Evolutionary conservation across 2,329 filamentous ascomycete species (phyloP).

Genomic region (Stemphylium beticola): DNA sequence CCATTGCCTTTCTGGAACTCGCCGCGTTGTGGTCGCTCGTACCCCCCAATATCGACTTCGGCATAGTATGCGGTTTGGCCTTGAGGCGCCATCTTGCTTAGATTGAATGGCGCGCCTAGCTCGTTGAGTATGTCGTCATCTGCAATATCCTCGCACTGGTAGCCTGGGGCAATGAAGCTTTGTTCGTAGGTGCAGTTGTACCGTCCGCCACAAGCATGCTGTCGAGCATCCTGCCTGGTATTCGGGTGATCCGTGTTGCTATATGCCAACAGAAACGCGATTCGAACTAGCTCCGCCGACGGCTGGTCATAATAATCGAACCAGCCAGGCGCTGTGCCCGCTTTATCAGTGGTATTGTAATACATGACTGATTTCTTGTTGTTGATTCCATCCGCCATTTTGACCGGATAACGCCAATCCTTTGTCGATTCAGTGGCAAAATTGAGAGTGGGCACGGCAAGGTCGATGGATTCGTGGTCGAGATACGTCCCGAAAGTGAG

Average conservation of each 20-base stretch:
- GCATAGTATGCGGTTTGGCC: conserved; percentile 39
- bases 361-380: conserved; percentile 40
- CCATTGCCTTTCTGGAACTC: conserved; percentile 30
- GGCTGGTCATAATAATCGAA: conserved; percentile 49
- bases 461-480: conserved; percentile 18
- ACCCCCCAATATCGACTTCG: conserved; percentile 38
- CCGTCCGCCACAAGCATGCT: conserved; percentile 44
- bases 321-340: conserved; percentile 23
- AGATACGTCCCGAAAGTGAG: conserved; percentile 45
- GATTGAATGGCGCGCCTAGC: conserved; percentile 43
- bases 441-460: conserved; percentile 35
- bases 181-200: conserved; percentile 46
- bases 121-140: conserved; percentile 28
- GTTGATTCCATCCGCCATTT: conserved; percentile 23
- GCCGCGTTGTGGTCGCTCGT: conserved; percentile 33
- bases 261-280: conserved; percentile 41
- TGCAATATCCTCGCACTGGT: conserved; percentile 41
- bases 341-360: conserved; percentile 43
- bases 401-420: conserved; percentile 40
- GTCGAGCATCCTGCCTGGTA: conserved; percentile 37
- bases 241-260: conserved; percentile 38
- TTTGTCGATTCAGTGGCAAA: conserved; percentile 42
- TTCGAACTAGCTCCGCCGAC: conserved; percentile 33
- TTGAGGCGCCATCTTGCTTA: conserved; percentile 34
- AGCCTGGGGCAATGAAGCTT: conserved; percentile 39